Base-by-base conservation (phyloP, 768 basidiomycete genomes). In the Amanita polypyramis region DNA sequence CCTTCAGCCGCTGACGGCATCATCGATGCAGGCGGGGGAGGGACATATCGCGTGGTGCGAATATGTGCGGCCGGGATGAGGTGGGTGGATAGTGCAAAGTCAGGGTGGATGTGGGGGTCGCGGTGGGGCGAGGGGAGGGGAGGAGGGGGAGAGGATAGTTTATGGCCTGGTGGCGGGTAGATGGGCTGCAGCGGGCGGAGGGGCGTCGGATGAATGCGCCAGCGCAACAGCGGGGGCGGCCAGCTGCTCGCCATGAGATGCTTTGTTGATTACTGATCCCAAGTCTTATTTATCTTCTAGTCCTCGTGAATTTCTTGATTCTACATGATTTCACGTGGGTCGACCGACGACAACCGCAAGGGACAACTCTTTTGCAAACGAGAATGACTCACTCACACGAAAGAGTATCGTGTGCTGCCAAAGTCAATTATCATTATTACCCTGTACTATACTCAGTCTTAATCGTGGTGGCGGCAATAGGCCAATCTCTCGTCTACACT, bases 1-100 rank as follows among this genome's bases (percentile, higher is more conserved):
- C 5, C 19, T 29, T 30, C 27, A 10, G 4, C 29, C n/a, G 9
- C n/a, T 12, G 34, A n/a, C 4, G 17, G 25, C 17, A 39, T 2
- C 7, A 23, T 23, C 3, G 33, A 4, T 45, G 51, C 10, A 19
- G 58, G 52, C 14, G 69, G 65, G 11, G 60, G 51, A 1, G 72
- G 69, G 4, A 68, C 60, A 41, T 64, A 56, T 0, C 70, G 66
- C 1, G 73, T 70, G 9, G 67, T 70, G 7, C 79, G 68, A 23
- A 76, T 64, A 50, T 72, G 67, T 0, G 76, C 71, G 3, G 77
- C 74, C 5, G 79, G 77, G 14, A 80, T 55, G 20, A 82, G 50
- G 51, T 82, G 79, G 0, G 78, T 78, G 1, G 72, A 68, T 1
- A 79, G 55, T 5, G 61, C 64, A 52, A 68, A 80, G 34, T 60